phyloP scores from a whole-genome alignment of 495 filamentous ascomycete species.

The Podospora conica region DNA sequence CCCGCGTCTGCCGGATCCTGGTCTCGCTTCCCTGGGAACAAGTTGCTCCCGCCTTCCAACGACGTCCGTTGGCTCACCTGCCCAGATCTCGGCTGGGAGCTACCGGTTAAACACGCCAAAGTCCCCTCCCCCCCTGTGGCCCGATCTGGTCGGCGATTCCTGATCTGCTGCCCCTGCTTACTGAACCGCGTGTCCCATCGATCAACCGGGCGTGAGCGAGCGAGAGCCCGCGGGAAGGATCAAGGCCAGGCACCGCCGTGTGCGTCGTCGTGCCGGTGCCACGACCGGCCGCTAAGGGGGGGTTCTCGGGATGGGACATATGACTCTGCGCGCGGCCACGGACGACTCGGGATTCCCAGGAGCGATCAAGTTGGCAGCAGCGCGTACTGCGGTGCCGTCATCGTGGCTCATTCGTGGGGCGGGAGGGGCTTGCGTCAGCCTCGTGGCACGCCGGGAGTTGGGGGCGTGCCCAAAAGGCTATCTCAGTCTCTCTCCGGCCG shows the following conservation, averaged over 20 bases:
- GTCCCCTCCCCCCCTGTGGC: not conserved
- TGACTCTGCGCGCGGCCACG: not conserved
- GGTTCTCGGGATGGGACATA: not conserved
- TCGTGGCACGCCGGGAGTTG: constrained; percentile 4
- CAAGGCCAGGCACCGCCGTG: not conserved
- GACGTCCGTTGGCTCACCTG: not conserved
- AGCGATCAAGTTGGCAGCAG: not conserved
- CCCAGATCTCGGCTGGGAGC: constrained; percentile 7
- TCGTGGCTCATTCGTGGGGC: not conserved
- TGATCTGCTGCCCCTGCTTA: not conserved
- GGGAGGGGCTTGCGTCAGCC: constrained; percentile 1
- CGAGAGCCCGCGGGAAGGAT: not conserved
- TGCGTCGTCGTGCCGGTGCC: not conserved
- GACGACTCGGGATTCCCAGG: not conserved
- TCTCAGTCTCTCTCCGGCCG: not conserved
- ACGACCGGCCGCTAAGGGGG: not conserved
- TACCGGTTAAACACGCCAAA: constrained; percentile 4
- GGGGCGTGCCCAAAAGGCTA: not conserved
- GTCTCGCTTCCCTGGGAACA: not conserved
- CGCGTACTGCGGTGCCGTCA: not conserved
- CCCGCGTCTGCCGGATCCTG: not conserved
- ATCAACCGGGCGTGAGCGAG: not conserved
- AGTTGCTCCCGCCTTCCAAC: not conserved
- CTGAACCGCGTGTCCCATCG: not conserved
- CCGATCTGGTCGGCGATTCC: not conserved